Evolutionary conservation across 768 basidiomycete genomes (phyloP).

Genomic region (Boletus barrowsii): DNA sequence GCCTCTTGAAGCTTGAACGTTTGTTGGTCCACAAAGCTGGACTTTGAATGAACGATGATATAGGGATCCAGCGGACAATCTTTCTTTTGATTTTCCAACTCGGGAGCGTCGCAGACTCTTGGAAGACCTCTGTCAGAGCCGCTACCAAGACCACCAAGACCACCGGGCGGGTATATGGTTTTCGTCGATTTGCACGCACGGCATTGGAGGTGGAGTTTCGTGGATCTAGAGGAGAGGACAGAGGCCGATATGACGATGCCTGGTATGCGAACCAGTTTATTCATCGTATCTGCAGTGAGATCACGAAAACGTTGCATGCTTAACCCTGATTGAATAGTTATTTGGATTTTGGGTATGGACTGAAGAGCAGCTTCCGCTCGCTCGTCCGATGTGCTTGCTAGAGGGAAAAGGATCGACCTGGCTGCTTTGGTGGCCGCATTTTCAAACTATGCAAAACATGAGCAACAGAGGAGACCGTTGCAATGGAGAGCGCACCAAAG

Average conservation of each 20-base stretch:
- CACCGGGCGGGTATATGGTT: slow-evolving; percentile 70
- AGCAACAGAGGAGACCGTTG: neutral
- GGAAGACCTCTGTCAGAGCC: slow-evolving; percentile 86
- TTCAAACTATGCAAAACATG: slow-evolving; percentile 65
- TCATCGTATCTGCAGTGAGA: slow-evolving; percentile 90
- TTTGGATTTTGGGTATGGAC: slow-evolving; percentile 72
- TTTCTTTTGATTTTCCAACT: slow-evolving; percentile 80
- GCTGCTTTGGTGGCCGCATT: slow-evolving; percentile 85
- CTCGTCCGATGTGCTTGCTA: slow-evolving; percentile 50
- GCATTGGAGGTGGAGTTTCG: slow-evolving; percentile 89
- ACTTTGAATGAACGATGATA: slow-evolving; percentile 91
- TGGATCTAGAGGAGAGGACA: slow-evolving; percentile 88
- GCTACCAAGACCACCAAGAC: slow-evolving; percentile 82
- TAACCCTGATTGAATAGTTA: slow-evolving; percentile 84
- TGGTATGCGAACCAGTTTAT: slow-evolving; percentile 92
- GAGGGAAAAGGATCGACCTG: slow-evolving; percentile 77
- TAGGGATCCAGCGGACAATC: slow-evolving; percentile 97
- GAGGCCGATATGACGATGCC: slow-evolving; percentile 98
- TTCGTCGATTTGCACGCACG: slow-evolving; percentile 83
- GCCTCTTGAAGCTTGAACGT: slow-evolving; percentile 96
- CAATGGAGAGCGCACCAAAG: slow-evolving; percentile 50
- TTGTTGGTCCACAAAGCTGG: slow-evolving; percentile 93
- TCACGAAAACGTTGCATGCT: slow-evolving; percentile 94
- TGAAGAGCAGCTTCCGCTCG: slow-evolving; percentile 45
- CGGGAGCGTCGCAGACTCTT: slow-evolving; percentile 79